Base-by-base conservation (phyloP, 192 early-diverging fungal genomes). In the Podila epicladia region DNA sequence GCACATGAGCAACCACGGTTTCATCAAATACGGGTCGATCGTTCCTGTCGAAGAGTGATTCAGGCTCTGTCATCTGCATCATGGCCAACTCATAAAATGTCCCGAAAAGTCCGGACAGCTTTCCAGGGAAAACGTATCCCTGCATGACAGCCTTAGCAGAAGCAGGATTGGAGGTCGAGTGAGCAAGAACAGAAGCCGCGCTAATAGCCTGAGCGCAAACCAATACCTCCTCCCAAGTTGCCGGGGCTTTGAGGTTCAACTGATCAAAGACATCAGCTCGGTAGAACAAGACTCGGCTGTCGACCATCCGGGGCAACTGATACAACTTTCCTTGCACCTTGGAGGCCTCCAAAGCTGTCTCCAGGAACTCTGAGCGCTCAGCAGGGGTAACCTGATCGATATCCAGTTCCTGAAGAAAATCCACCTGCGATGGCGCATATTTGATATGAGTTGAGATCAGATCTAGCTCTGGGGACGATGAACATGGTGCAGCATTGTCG, bases 21-120 rank as follows among this genome's bases (percentile, higher is more conserved):
- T 75, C 67, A 13, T 75, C 62, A 75, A 75, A 75, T 15, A 75
- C 17, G 1, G 74, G 74, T 1, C 55, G 61, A 51, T 59, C 53
- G 12, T 65, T 3, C n/a, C 29, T 49, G 50, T 69, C 74, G 26
- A 75, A 75, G 2, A 75, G 50, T 1, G 66, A 67, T 53, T 69
- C 74, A 0, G 38, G 12, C 1, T 64, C 41, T 22, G 33, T 9
- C 67, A 64, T 75, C 67, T 75, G 53, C 74, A 75, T 75, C 74
- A 69, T 75, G 26, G 74, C 74, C 41, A 75, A 41, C 55, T 75
- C 74, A 31, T 75, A 75, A 65, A 75, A 75, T 6, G 74, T 75
- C 45, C 74, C 74, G 49, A 75, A 75, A 11, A 75, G 51, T 3
- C 74, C 74, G 15, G 74, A 75, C 15, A 69, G 74, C 32, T 75